Evolutionary conservation across 345 rosid genomes (phyloP).

Genomic region (Cochlearia excelsa): DNA sequence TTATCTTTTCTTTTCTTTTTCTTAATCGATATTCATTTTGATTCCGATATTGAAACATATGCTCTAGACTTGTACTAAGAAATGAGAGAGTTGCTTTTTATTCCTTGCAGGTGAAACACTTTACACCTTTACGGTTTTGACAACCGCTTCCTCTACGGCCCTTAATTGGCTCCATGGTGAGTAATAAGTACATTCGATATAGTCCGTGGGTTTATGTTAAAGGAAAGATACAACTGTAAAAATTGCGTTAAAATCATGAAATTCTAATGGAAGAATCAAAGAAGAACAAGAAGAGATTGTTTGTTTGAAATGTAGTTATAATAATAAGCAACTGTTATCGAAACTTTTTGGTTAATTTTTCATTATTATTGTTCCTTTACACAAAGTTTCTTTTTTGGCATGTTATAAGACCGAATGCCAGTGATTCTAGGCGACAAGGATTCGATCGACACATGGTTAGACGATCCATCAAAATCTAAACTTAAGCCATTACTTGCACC

Average conservation of each 20-base stretch:
- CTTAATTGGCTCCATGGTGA: constrained; percentile 87
- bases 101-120: constrained; percentile 66
- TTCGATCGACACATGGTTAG: constrained; percentile 65
- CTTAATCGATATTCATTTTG: constrained; percentile 2
- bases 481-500: constrained; percentile 58
- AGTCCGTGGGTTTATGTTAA: not conserved
- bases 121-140: constrained; percentile 70
- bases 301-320: not conserved
- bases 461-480: constrained; percentile 48
- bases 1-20: not conserved
- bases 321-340: not conserved
- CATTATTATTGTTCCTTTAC: constrained; percentile 3
- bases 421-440: constrained; percentile 72
- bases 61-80: not conserved
- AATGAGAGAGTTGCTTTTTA: not conserved
- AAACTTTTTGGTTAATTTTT: not conserved
- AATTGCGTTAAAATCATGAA: not conserved
- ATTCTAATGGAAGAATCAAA: not conserved
- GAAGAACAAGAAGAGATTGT: not conserved
- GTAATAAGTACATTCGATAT: constrained; percentile 22
- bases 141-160: constrained; percentile 67
- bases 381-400: not conserved
- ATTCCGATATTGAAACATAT: not conserved
- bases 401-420: constrained; percentile 77
- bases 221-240: not conserved